Percentiles rank a stretch among this genome's conserved stretches.
These are phyloP conservation scores for Xylaria sp. DNA, from an alignment of 2,329 filamentous ascomycete genomes.

Conservation along the genomic window DNA sequence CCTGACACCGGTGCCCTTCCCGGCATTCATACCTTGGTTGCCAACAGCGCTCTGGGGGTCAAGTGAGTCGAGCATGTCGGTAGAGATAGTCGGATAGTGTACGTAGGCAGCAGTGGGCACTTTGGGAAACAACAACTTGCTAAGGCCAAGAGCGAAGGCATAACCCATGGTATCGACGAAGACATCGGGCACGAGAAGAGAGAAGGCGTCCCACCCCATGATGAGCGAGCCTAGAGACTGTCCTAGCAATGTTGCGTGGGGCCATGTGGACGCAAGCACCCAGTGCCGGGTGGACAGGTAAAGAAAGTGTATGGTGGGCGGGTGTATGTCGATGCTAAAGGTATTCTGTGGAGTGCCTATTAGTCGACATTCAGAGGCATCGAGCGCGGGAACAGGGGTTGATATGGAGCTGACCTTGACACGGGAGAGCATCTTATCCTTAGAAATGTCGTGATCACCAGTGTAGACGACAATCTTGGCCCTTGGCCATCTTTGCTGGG, in stretches of 20 bases:
- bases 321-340: conserved; percentile 91
- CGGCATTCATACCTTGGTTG: conserved; percentile 81
- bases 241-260: conserved; percentile 91
- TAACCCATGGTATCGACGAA: conserved; percentile 99
- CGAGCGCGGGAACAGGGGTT: not conserved
- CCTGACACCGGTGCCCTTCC: conserved; percentile 76
- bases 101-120: conserved; percentile 93
- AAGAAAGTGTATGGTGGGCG: conserved; percentile 85
- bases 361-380: not conserved
- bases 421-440: conserved; percentile 78
- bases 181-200: conserved; percentile 89
- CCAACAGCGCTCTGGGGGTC: conserved; percentile 69
- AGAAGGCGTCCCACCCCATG: conserved; percentile 91
- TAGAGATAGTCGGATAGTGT: conserved; percentile 98
- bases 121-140: conserved; percentile 80
- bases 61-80: conserved; percentile 91
- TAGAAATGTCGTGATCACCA: conserved; percentile 89
- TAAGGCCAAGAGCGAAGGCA: conserved; percentile 86
- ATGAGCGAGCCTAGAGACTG: conserved; percentile 90
- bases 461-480: conserved; percentile 95
- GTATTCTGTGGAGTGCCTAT: conserved; percentile 66
- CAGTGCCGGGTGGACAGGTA: conserved; percentile 89
- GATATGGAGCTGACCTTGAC: conserved; percentile 68
- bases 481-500: conserved; percentile 86
- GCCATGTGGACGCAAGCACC: conserved; percentile 88